Base-by-base conservation (phyloP, 768 basidiomycete genomes). In the Suillus bovinus region DNA sequence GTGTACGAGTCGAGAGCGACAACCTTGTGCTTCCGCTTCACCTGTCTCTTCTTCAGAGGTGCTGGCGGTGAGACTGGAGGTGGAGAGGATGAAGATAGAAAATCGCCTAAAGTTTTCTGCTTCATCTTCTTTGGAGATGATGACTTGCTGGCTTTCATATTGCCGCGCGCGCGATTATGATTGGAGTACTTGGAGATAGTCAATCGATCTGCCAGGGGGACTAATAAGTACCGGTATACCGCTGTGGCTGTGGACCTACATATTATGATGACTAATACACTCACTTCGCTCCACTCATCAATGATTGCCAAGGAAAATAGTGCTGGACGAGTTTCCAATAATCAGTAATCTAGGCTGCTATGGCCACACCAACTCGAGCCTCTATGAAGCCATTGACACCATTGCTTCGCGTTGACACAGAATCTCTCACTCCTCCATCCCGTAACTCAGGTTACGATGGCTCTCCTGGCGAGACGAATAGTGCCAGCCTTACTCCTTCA, bases 31-130 rank as follows among this genome's bases (percentile, higher is more conserved):
- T 65, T 73, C 44, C 63, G 71, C 38, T 58, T 66, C 20, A 47
- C 27, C 5, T 59, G 64, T 22, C 46, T 57, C 62, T 56, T 61
- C 52, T 58, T 49, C 34, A 39, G 47, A 57, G 9, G 33, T 41
- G 22, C 33, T 41, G 60, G 46, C n/a, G 70, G 66, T n/a, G 72
- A 66, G 2, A 67, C 57, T 16, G 69, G 64, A 27, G 74, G 66
- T 11, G 69, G 67, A 27, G 74, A 65, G 17, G 77, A 72, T 2
- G 80, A 71, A 33, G 61, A 61, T 20, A 78, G 63, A 60, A 73
- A 75, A 17, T 71, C 72, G 39, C 76, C 64, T 2, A 86, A 70
- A n/a, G 82, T 81, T 31, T 74, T 74, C 69, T 86, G 85, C 54
- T 70, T 81, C 38, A 77, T 61, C 47, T 65, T 71, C 64, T 73